These are phyloP conservation scores for Tricholoma furcatifolium DNA, from an alignment of 768 basidiomycete species.

Conservation along the genomic window DNA sequence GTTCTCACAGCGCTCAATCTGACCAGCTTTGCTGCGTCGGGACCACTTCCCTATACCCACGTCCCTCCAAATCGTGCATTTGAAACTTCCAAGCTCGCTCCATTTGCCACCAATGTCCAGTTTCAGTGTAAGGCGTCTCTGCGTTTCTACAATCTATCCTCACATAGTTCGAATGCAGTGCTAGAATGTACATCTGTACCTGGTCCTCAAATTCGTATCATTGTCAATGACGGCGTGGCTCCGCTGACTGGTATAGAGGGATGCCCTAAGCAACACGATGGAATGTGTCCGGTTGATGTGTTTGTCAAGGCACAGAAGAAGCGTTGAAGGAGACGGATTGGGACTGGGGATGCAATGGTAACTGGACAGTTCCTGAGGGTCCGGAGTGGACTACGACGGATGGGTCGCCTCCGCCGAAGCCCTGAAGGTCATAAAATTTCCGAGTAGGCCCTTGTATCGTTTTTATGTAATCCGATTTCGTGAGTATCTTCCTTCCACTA, in stretches of 20 bases:
- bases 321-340: constrained; percentile 69
- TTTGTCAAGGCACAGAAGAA: constrained; percentile 72
- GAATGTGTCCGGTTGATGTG: constrained; percentile 71
- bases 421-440: not conserved
- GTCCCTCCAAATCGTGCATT: constrained; percentile 67
- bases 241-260: constrained; percentile 77
- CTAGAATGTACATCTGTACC: constrained; percentile 53
- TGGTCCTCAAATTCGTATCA: constrained; percentile 68
- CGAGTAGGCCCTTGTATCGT: no score
- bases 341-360: constrained; percentile 70
- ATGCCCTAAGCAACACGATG: constrained; percentile 70
- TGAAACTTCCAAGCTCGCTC: constrained; percentile 73
- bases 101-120: constrained; percentile 87
- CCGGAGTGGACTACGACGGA: constrained; percentile 69
- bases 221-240: constrained; percentile 85
- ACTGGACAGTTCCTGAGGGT: constrained; percentile 72
- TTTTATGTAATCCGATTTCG: no score
- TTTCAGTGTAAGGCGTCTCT: constrained; percentile 66
- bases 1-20: constrained; percentile 87
- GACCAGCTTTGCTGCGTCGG: constrained; percentile 66
- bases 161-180: constrained; percentile 39
- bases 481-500: no score
- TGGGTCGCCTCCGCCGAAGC: constrained; percentile 52
- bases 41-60: constrained; percentile 74
- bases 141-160: not conserved